Conservation (phyloP, 2,329 filamentous ascomycete genomes). For the Pestalotiopsis sp. region DNA sequence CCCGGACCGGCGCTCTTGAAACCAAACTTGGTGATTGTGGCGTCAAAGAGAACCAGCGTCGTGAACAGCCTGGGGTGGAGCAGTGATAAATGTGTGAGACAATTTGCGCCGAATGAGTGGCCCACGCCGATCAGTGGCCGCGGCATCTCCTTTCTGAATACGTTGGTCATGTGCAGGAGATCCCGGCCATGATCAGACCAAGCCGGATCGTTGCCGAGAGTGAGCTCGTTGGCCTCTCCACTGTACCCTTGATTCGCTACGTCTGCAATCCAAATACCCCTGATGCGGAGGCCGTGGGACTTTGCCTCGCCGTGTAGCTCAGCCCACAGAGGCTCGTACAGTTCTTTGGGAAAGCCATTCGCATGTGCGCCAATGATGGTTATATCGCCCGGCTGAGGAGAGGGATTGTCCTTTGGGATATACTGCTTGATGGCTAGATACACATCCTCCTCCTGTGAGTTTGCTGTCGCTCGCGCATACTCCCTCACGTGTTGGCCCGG, state of each 20-base stretch:
- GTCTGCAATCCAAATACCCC: constrained; percentile 88
- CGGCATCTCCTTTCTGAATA: constrained; percentile 77
- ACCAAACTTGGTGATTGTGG: constrained; percentile 66
- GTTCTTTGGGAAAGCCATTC: constrained; percentile 93
- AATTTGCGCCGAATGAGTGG: constrained; percentile 84
- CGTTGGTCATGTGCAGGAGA: constrained; percentile 81
- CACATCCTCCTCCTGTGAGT: constrained; percentile 74
- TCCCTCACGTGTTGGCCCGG: constrained; percentile 80
- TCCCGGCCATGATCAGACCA: constrained; percentile 89
- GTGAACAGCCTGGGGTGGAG: constrained; percentile 81
- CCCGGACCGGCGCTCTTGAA: constrained; percentile 35
- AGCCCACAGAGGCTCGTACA: constrained; percentile 92
- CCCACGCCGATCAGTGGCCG: constrained; percentile 83
- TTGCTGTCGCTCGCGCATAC: constrained; percentile 72
- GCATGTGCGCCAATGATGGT: constrained; percentile 87
- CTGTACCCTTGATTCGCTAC: constrained; percentile 83
- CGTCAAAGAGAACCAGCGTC: constrained; percentile 79
- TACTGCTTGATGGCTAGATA: constrained; percentile 86
- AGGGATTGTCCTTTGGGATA: constrained; percentile 69
- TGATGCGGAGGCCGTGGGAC: constrained; percentile 66
- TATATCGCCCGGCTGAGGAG: constrained; percentile 72
- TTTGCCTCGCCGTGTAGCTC: constrained; percentile 67
- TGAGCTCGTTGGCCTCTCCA: constrained; percentile 73
- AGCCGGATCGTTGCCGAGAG: constrained; percentile 81
- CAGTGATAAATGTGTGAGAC: constrained; percentile 71